A percentile compares a stretch with the other conserved stretches of the same genome.
Evolutionary conservation across 257 asterid species (phyloP).

Genomic region (Eustoma russellianum): DNA sequence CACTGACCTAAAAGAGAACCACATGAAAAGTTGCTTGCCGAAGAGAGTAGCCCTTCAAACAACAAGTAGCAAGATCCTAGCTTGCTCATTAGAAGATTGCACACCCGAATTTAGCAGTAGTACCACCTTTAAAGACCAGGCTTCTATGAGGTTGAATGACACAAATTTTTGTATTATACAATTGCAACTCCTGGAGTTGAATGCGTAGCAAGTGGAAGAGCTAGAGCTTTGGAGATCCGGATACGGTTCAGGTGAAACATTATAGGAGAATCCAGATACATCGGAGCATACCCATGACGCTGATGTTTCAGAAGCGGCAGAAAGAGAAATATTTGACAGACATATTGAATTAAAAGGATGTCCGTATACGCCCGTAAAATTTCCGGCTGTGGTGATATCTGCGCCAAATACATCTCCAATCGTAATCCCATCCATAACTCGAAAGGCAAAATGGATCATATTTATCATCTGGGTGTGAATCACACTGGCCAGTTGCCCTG

Average conservation of each 20-base stretch:
- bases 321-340: conserved; percentile 51
- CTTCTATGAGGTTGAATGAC: conserved; percentile 36
- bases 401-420: conserved; percentile 49
- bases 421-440: conserved; percentile 45
- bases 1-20: conserved; percentile 23
- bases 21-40: conserved; percentile 20
- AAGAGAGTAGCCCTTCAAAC: conserved; percentile 13
- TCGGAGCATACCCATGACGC: conserved; percentile 52
- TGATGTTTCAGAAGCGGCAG: conserved; percentile 19
- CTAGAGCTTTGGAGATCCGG: conserved; percentile 39
- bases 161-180: conserved; percentile 17
- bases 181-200: conserved; percentile 23
- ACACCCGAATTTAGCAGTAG: conserved; percentile 19
- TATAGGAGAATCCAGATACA: conserved; percentile 42
- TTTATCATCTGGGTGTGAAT: too few relatives aligned
- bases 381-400: conserved; percentile 55
- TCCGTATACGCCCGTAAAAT: conserved; percentile 52
- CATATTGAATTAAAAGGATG: conserved; percentile 75
- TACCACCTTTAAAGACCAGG: conserved; percentile 23
- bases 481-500: too few relatives aligned
- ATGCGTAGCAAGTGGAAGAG: conserved; percentile 19
- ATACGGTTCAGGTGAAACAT: conserved; percentile 62
- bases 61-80: conserved; percentile 16
- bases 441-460: conserved; percentile 63
- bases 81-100: conserved; percentile 28